Conservation (phyloP, 257 asterid genomes). For the Vinca minor region DNA sequence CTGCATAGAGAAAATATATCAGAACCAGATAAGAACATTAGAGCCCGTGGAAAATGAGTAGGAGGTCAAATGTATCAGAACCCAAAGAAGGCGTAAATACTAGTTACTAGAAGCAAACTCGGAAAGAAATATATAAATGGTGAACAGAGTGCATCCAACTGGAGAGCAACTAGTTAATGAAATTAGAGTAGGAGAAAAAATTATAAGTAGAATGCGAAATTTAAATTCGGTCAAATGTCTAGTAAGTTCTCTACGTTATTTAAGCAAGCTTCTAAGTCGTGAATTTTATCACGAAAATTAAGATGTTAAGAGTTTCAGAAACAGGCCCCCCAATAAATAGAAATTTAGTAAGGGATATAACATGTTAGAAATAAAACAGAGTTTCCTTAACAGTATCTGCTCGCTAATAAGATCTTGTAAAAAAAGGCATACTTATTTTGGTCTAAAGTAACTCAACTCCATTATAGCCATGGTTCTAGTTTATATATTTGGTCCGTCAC, state of each 20-base stretch:
- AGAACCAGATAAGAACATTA: constrained; percentile 16
- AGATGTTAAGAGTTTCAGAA: not conserved
- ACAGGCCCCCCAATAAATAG: not conserved
- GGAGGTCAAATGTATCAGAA: too few relatives aligned
- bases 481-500: not conserved
- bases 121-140: too few relatives aligned
- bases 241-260: not conserved
- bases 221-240: too few relatives aligned
- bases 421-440: not conserved
- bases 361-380: too few relatives aligned
- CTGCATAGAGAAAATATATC: constrained; percentile 31
- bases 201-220: too few relatives aligned
- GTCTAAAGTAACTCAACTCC: not conserved
- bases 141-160: too few relatives aligned
- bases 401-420: not conserved
- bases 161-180: too few relatives aligned
- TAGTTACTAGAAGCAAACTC: not conserved
- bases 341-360: not conserved
- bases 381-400: not conserved
- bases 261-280: not conserved
- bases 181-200: too few relatives aligned
- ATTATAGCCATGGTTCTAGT: not conserved
- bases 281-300: not conserved
- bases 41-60: constrained; percentile 15
- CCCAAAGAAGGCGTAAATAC: constrained; percentile 5